These are phyloP conservation scores for Eucalyptus virginea DNA, from an alignment of 345 rosid genomes.

Conservation along the genomic window DNA sequence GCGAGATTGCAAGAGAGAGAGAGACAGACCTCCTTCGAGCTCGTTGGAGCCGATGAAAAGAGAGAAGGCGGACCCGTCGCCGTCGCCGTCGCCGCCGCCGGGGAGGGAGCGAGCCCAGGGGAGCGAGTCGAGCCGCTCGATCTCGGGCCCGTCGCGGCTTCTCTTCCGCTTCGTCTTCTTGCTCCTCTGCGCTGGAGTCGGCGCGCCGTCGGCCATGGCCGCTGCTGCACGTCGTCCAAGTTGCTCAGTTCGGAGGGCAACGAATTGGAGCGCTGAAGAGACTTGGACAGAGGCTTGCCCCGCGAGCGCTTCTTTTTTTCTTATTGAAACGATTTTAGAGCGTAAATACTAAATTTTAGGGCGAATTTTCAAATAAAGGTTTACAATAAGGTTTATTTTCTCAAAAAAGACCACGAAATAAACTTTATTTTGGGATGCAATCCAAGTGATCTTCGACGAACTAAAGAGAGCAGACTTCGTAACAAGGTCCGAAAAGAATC, in stretches of 20 bases:
- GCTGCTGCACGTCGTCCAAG: neutral
- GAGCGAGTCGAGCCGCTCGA: slow-evolving; percentile 41
- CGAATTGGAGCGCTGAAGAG: neutral
- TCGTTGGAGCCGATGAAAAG: slow-evolving; percentile 45
- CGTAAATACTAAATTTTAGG: neutral
- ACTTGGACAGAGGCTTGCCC: neutral
- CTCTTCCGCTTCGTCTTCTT: slow-evolving; percentile 22
- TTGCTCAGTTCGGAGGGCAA: neutral
- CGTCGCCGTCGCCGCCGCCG: neutral
- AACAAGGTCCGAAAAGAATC: too few relatives aligned
- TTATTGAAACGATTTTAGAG: neutral
- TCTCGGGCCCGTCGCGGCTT: slow-evolving; percentile 17
- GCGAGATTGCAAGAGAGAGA: neutral
- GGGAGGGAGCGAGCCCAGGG: slow-evolving; percentile 47
- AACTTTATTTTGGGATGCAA: too few relatives aligned
- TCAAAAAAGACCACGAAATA: too few relatives aligned
- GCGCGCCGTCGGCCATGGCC: neutral
- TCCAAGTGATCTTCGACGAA: too few relatives aligned
- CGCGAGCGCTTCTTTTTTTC: too few relatives aligned
- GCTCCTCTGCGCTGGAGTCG: neutral
- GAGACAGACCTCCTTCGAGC: slow-evolving; percentile 63
- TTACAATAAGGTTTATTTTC: too few relatives aligned
- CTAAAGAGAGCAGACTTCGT: too few relatives aligned
- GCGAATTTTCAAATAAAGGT: too few relatives aligned
- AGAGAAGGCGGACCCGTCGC: slow-evolving; percentile 35